Conservation (phyloP, 2,329 filamentous ascomycete species). For the Helicocarpus griseus region DNA sequence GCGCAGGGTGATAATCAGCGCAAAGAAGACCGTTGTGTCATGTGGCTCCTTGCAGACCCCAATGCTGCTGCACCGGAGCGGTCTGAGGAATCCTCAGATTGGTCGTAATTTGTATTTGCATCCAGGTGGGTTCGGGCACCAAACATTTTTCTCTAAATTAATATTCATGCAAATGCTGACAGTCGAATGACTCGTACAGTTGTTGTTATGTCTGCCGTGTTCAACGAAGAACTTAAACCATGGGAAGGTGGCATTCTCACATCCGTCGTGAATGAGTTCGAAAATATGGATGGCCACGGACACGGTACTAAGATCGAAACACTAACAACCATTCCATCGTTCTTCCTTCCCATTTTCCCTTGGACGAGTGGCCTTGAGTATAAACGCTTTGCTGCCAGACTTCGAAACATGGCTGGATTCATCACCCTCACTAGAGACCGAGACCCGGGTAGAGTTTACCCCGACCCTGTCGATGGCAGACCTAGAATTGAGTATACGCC, state of each 20-base stretch:
- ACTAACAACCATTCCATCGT: slow-evolving; percentile 62
- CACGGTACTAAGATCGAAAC: slow-evolving; percentile 78
- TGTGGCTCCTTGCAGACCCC: slow-evolving; percentile 70
- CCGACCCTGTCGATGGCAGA: slow-evolving; percentile 57
- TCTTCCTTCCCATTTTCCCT: slow-evolving; percentile 52
- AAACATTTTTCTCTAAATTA: neutral
- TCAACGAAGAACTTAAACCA: slow-evolving; percentile 58
- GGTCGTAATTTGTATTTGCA: slow-evolving; percentile 76
- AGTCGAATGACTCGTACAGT: slow-evolving; percentile 12
- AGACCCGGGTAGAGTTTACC: slow-evolving; percentile 63
- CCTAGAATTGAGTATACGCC: slow-evolving; percentile 60
- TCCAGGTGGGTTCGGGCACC: slow-evolving; percentile 49
- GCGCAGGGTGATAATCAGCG: slow-evolving; percentile 60
- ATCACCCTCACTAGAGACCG: slow-evolving; percentile 68
- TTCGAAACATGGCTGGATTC: slow-evolving; percentile 60
- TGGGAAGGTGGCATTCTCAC: slow-evolving; percentile 77
- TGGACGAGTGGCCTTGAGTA: slow-evolving; percentile 61
- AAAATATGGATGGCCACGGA: slow-evolving; percentile 69
- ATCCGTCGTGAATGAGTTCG: slow-evolving; percentile 63
- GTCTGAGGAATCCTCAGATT: slow-evolving; percentile 70
- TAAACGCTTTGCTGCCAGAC: slow-evolving; percentile 61
- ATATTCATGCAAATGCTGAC: neutral
- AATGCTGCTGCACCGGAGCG: slow-evolving; percentile 65
- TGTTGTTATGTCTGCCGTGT: slow-evolving; percentile 47
- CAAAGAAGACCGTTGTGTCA: slow-evolving; percentile 71